These are phyloP conservation scores for Pilobolus umbonatus DNA, from an alignment of 192 early-diverging fungal species.

Conservation along the genomic window DNA sequence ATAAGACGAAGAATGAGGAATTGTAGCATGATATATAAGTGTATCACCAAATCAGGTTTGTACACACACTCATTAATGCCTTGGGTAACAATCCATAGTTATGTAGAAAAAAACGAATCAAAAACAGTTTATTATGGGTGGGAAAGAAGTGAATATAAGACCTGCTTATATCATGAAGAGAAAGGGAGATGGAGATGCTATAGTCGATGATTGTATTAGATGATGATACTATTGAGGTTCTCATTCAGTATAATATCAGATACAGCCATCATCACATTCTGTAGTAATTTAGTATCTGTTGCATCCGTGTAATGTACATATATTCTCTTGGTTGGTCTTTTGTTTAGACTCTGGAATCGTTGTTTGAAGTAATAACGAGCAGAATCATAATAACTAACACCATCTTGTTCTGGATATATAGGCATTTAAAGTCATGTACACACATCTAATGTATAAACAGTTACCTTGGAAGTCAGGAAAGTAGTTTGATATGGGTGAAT, in stretches of 20 bases:
- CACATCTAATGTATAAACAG: background rate
- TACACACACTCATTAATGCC: too few relatives aligned
- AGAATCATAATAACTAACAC: slow-evolving; percentile 22
- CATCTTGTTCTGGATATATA: slow-evolving; percentile 15
- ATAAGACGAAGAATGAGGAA: too few relatives aligned
- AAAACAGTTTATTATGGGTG: background rate
- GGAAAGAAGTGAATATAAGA: background rate
- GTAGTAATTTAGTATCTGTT: slow-evolving; percentile 44
- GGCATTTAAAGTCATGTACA: background rate
- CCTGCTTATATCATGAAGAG: too few relatives aligned
- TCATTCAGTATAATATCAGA: slow-evolving; percentile 43
- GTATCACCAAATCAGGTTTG: too few relatives aligned
- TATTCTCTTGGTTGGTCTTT: slow-evolving; percentile 41
- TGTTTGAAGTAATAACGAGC: slow-evolving; percentile 38
- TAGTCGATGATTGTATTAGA: slow-evolving; percentile 6
- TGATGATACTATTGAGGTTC: slow-evolving; percentile 31
- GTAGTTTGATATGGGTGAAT: slow-evolving; percentile 40
- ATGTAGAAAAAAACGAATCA: background rate
- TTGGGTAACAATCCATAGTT: too few relatives aligned
- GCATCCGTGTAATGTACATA: slow-evolving; percentile 51
- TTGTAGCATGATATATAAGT: too few relatives aligned
- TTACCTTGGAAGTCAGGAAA: slow-evolving; percentile 57
- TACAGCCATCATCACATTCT: slow-evolving; percentile 47
- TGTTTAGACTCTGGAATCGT: slow-evolving; percentile 41
- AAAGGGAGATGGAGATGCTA: background rate